Conservation (phyloP, 2,329 filamentous ascomycete species). For the Alternaria arborescens region DNA sequence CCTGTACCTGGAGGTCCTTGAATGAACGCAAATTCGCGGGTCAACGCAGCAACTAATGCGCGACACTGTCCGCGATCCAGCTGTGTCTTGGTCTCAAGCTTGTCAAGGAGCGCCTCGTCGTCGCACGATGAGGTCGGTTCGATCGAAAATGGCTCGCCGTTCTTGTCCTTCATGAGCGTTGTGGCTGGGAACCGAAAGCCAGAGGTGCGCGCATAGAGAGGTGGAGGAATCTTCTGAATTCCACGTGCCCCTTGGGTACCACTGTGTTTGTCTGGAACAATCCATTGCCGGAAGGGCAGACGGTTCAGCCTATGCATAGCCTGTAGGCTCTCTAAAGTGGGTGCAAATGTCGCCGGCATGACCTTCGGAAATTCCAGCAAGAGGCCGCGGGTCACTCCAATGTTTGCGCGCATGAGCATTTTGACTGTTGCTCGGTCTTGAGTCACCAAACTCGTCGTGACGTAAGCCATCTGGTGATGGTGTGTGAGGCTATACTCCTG, state of each 20-base stretch:
- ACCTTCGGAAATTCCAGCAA: slow-evolving; percentile 42
- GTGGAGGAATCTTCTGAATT: slow-evolving; percentile 32
- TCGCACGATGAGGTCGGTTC: slow-evolving; percentile 24
- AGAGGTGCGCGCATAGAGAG: slow-evolving; percentile 32
- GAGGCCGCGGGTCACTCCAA: slow-evolving; percentile 18
- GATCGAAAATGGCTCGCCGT: slow-evolving; percentile 8
- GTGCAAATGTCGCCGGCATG: slow-evolving; percentile 43
- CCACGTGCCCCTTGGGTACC: not conserved
- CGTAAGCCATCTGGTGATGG: slow-evolving; percentile 12
- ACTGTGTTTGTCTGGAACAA: slow-evolving; percentile 29
- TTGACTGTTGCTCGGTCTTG: slow-evolving; percentile 25
- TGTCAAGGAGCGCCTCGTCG: slow-evolving; percentile 21
- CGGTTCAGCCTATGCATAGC: slow-evolving; percentile 34
- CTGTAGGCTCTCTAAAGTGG: slow-evolving; percentile 37
- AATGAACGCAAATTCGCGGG: slow-evolving; percentile 65
- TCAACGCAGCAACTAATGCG: slow-evolving; percentile 64
- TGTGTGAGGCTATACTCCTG: slow-evolving; percentile 19
- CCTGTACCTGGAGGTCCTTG: slow-evolving; percentile 77
- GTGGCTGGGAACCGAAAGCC: slow-evolving; percentile 34
- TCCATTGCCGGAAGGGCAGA: slow-evolving; percentile 40
- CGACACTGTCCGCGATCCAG: slow-evolving; percentile 62
- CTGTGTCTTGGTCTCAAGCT: slow-evolving; percentile 21
- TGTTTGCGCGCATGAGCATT: slow-evolving; percentile 22
- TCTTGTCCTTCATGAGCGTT: slow-evolving; percentile 22
- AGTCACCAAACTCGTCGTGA: slow-evolving; percentile 27